Conservation (phyloP, 2,329 filamentous ascomycete genomes). For the Aureobasidium musti region DNA sequence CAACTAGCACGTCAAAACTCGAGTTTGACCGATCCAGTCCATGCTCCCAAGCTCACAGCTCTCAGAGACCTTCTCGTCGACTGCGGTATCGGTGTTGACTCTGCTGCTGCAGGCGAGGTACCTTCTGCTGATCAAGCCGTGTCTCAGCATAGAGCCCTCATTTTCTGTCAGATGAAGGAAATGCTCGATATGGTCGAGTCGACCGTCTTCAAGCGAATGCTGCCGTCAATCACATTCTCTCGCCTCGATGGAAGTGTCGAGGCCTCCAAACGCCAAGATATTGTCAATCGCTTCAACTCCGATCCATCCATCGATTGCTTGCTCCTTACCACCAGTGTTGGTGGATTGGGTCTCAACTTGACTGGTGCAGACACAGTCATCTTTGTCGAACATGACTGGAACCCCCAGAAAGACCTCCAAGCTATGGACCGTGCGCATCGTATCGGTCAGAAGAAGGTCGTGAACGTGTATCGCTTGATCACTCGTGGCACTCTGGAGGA, state of each 20-base stretch:
- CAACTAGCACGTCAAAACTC: slow-evolving; percentile 78
- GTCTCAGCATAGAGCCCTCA: slow-evolving; percentile 89
- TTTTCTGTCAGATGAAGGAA: slow-evolving; percentile 99
- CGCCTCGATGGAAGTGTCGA: slow-evolving; percentile 94
- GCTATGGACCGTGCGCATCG: slow-evolving; percentile 98
- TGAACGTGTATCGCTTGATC: slow-evolving; percentile 96
- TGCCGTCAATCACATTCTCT: slow-evolving; percentile 90
- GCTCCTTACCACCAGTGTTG: slow-evolving; percentile 90
- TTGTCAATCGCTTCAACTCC: slow-evolving; percentile 98
- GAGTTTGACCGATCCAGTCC: slow-evolving; percentile 76
- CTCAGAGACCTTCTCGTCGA: slow-evolving; percentile 94
- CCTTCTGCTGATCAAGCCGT: slow-evolving; percentile 72
- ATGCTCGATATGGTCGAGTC: slow-evolving; percentile 99
- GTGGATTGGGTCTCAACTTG: slow-evolving; percentile 89
- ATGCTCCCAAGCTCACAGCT: slow-evolving; percentile 90
- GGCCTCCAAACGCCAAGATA: slow-evolving; percentile 89
- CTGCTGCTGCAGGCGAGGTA: slow-evolving; percentile 50
- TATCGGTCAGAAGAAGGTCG: slow-evolving; percentile 99
- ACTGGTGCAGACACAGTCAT: slow-evolving; percentile 98
- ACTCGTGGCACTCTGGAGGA: slow-evolving; percentile 95
- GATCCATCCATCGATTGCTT: slow-evolving; percentile 96
- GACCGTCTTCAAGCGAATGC: slow-evolving; percentile 82
- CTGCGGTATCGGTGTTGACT: slow-evolving; percentile 85
- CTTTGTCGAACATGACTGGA: slow-evolving; percentile 99
- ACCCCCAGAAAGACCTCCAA: slow-evolving; percentile 96